Conservation (phyloP, 306 rosid genomes). For the Corylus avellana region DNA sequence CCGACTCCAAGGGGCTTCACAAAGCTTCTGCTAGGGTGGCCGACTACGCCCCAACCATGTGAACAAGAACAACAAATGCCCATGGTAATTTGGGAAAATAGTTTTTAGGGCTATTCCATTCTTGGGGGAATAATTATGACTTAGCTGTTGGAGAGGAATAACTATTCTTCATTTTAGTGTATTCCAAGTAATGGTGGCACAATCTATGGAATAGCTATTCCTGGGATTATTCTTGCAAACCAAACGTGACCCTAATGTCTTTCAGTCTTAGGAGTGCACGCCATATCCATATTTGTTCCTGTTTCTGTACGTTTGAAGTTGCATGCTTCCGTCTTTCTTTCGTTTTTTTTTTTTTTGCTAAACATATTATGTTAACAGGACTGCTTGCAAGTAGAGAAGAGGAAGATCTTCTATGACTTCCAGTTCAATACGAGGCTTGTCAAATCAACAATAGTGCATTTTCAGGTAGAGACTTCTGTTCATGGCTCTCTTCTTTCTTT, state of each 20-base stretch:
- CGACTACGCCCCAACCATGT: no score
- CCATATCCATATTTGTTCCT: not conserved
- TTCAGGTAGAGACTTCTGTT: slow-evolving; percentile 68
- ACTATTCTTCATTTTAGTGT: no score
- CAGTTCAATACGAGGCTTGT: slow-evolving; percentile 91
- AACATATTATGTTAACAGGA: slow-evolving; percentile 45
- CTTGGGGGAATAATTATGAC: no score
- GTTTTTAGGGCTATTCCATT: no score
- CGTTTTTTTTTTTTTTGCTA: not conserved
- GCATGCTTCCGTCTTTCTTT: not conserved
- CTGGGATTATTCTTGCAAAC: no score
- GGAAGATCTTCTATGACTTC: slow-evolving; percentile 76
- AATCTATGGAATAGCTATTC: no score
- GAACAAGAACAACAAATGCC: no score
- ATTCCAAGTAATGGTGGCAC: no score
- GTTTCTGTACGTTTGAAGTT: not conserved
- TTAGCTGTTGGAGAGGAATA: no score
- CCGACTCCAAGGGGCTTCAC: no score
- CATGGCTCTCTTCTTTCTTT: not conserved
- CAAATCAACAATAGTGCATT: slow-evolving; percentile 84
- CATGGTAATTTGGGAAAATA: no score
- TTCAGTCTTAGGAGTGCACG: not conserved
- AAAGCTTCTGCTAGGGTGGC: no score
- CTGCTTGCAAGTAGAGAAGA: slow-evolving; percentile 65
- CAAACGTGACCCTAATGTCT: not conserved